Evolutionary conservation across 371 early-diverging fungal genomes (phyloP).

Genomic region (Cokeromyces recurvatus): DNA sequence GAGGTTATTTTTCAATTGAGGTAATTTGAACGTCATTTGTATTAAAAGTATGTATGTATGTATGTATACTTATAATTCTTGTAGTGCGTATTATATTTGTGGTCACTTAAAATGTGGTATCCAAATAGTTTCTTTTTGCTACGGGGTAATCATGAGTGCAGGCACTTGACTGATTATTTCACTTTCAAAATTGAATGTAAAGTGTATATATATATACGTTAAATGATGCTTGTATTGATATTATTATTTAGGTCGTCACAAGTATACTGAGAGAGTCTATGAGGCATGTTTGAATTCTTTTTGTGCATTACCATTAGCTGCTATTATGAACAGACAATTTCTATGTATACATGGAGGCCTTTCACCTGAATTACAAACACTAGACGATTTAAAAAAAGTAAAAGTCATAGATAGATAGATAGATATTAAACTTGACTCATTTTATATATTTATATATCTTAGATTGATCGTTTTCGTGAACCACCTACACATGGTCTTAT

Average conservation of each 20-base stretch:
- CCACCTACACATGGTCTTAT: constrained; percentile 93
- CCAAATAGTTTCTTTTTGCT: constrained; percentile 89
- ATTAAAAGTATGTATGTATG: no score
- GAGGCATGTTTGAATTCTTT: constrained; percentile 96
- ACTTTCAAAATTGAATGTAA: constrained; percentile 97
- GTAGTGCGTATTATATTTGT: constrained; percentile 89
- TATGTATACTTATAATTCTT: neutral
- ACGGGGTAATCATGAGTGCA: constrained; percentile 98
- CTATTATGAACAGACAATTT: constrained; percentile 93
- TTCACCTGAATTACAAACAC: constrained; percentile 75
- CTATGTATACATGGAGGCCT: constrained; percentile 98
- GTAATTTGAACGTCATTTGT: constrained; percentile 19
- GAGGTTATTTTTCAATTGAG: constrained; percentile 94
- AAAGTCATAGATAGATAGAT: neutral
- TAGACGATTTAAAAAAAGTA: constrained; percentile 93
- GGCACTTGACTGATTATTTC: constrained; percentile 97
- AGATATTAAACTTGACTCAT: neutral
- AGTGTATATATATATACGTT: no score
- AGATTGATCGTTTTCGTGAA: constrained; percentile 93
- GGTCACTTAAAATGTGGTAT: constrained; percentile 91
- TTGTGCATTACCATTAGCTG: constrained; percentile 96
- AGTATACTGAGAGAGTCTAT: constrained; percentile 93
- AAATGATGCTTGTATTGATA: constrained; percentile 9
- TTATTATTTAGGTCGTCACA: constrained; percentile 70
- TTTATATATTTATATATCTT: neutral